These are phyloP conservation scores for Aquilaria malaccensis DNA, from an alignment of 345 rosid genomes.

Conservation along the genomic window DNA sequence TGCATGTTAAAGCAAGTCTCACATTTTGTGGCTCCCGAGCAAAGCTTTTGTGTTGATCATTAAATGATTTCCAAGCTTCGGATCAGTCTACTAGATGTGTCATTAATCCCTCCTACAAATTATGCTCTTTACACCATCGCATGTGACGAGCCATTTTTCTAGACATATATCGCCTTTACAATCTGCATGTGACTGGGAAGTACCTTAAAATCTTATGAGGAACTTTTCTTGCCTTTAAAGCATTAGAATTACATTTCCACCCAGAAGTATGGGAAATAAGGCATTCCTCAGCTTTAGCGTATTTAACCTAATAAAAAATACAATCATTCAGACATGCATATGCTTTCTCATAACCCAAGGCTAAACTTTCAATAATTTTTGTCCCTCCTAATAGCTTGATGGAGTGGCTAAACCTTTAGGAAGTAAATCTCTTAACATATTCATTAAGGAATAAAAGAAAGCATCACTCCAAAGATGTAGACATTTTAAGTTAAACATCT, in stretches of 20 bases:
- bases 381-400: slow-evolving; percentile 2
- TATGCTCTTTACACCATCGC: slow-evolving; percentile 11
- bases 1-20: background rate
- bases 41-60: background rate
- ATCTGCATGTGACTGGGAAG: slow-evolving; percentile 2
- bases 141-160: background rate
- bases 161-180: slow-evolving; percentile 7
- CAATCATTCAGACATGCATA: slow-evolving; percentile 1
- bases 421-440: background rate
- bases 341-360: too few species aligned
- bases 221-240: background rate
- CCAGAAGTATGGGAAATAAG: background rate
- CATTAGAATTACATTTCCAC: background rate
- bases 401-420: background rate
- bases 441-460: background rate
- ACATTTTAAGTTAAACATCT: background rate
- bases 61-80: slow-evolving; percentile 6
- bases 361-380: too few species aligned
- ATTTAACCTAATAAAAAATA: background rate
- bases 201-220: background rate
- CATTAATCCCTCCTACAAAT: background rate
- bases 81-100: slow-evolving; percentile 7
- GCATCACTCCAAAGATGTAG: background rate
- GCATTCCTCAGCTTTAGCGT: background rate
- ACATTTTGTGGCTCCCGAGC: slow-evolving; percentile 5